Base-by-base conservation (phyloP, 306 rosid species). In the Aeschynomene evenia region DNA sequence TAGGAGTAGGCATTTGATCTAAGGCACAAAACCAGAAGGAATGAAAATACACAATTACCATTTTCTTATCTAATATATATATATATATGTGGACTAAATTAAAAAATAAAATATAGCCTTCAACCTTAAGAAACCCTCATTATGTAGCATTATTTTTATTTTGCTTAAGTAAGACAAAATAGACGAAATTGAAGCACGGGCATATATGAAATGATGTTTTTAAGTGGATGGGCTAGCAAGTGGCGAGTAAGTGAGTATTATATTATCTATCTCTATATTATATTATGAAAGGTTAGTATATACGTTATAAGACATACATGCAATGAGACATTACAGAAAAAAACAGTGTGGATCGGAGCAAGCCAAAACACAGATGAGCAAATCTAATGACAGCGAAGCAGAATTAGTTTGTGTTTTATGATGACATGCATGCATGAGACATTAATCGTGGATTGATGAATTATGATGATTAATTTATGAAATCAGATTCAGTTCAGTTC, bases 351-450 rank as follows among this genome's bases (percentile, higher is more conserved):
- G 22, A 67, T 33, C 61, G 6, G n/a, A 34, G 36, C 6, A 52
- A n/a, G n/a, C n/a, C n/a, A n/a, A n/a, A 68, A 69, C 36, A 69
- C 36, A 51, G 36, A 68, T 53, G 3, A 10, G 40, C 40, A 37
- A 37, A 24, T 52, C 42, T 24, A 39, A 70, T 16, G 56, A 62
- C 75, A 70, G 22, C 46, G 10, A 56, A 28, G 33, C 34, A 1
- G 43, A 28, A 20, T 43, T 42, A 40, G 66, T 70, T 55, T 70
- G 52, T 24, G 20, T 57, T 57, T 5, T n/a, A n/a, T n/a, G n/a
- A n/a, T n/a, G n/a, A n/a, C n/a, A n/a, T n/a, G n/a, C n/a, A n/a
- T n/a, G n/a, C n/a, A n/a, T n/a, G n/a, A n/a, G n/a, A n/a, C n/a
- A n/a, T n/a, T n/a, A n/a, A n/a, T 33, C 14, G 63, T 11, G 55